Evolutionary conservation across 2,329 filamentous ascomycete species (phyloP).

Genomic region (Chaetomium olivaceum): DNA sequence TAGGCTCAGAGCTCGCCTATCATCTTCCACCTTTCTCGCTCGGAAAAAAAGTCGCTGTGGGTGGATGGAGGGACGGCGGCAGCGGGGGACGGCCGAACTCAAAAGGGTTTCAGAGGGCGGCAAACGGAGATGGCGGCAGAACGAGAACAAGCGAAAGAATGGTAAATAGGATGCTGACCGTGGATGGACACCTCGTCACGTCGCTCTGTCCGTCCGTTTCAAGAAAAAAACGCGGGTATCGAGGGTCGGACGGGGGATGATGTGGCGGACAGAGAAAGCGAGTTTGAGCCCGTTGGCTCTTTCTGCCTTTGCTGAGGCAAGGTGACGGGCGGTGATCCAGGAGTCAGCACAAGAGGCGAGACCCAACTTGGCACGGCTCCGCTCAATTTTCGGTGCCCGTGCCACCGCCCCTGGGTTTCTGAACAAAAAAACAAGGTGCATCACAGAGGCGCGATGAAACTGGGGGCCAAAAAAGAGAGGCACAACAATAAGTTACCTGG

Average conservation of each 20-base stretch:
- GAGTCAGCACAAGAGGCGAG: slow-evolving; percentile 29
- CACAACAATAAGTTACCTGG: background rate
- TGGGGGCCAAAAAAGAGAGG: background rate
- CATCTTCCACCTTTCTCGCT: slow-evolving; percentile 19
- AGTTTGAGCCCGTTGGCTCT: slow-evolving; percentile 18
- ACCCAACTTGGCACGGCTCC: slow-evolving; percentile 24
- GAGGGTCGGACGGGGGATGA: background rate
- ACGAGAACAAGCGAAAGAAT: background rate
- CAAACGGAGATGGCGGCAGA: background rate
- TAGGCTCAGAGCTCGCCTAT: slow-evolving; percentile 13
- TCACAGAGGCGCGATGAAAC: background rate
- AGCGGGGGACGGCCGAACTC: background rate
- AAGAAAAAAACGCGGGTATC: slow-evolving; percentile 1
- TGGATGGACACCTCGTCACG: background rate
- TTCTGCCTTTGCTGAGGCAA: slow-evolving; percentile 24
- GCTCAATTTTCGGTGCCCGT: slow-evolving; percentile 18
- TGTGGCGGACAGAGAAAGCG: slow-evolving; percentile 12
- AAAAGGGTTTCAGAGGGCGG: background rate
- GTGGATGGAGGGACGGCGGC: background rate
- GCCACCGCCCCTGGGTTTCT: slow-evolving; percentile 18
- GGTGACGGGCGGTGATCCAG: slow-evolving; percentile 23
- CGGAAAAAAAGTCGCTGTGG: background rate
- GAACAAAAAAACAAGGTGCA: slow-evolving; percentile 14
- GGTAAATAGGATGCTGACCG: background rate
- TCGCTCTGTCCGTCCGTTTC: background rate